Evolutionary conservation across 176 grass and related monocot species (phyloP).

Genomic region (Bolboschoenus planiculmis): DNA sequence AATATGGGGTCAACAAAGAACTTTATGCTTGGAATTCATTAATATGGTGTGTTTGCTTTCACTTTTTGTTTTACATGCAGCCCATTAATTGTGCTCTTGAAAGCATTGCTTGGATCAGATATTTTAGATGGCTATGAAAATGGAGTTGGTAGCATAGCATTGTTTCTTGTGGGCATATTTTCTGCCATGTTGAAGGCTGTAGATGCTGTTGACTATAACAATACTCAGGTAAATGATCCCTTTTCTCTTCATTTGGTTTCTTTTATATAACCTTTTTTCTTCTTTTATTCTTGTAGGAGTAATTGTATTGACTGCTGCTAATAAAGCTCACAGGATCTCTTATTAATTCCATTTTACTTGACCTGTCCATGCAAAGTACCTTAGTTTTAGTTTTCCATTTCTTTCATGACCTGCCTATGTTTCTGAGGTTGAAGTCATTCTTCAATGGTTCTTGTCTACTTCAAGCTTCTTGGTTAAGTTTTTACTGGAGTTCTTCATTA

Average conservation of each 20-base stretch:
- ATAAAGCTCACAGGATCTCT: background rate
- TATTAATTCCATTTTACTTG: background rate
- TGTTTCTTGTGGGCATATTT: constrained; percentile 66
- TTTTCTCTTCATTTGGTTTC: constrained; percentile 20
- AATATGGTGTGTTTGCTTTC: background rate
- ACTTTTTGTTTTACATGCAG: constrained; percentile 46
- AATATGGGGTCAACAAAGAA: background rate
- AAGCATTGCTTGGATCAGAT: constrained; percentile 48
- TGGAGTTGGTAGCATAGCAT: constrained; percentile 30
- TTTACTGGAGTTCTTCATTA: background rate
- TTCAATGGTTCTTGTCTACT: background rate
- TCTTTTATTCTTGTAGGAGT: background rate
- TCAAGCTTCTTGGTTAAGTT: background rate
- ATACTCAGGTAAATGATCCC: constrained; percentile 40
- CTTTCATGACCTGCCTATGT: background rate
- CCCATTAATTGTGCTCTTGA: constrained; percentile 72
- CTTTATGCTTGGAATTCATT: background rate
- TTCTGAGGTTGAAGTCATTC: background rate
- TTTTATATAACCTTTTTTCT: constrained; percentile 23
- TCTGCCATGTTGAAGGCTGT: constrained; percentile 77
- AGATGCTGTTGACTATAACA: constrained; percentile 50
- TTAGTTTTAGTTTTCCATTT: background rate
- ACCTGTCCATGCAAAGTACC: background rate
- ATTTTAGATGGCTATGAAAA: constrained; percentile 30
- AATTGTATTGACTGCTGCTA: background rate